phyloP scores from a whole-genome alignment of 73 alveolate genomes.

The Paramecium sexaurelia region DNA sequence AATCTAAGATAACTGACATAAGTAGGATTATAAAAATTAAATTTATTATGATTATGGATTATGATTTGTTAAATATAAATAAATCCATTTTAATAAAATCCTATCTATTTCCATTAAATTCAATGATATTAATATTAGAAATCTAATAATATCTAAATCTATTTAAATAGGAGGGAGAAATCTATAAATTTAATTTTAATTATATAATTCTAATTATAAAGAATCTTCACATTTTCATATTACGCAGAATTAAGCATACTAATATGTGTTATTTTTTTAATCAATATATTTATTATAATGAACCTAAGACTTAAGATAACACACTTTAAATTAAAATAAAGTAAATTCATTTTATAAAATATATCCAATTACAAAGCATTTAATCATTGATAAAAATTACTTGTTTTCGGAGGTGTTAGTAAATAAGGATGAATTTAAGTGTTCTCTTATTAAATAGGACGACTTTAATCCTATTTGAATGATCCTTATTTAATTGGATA shows the following conservation, averaged over 20 bases:
- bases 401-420: slow-evolving; percentile 43
- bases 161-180: too few species aligned
- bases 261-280: too few species aligned
- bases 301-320: background rate
- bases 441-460: background rate
- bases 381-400: slow-evolving; percentile 16
- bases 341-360: background rate
- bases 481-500: slow-evolving; percentile 12
- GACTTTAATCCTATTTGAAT: background rate
- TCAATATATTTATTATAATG: too few species aligned
- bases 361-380: too few species aligned
- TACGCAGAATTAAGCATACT: too few species aligned
- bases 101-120: too few species aligned
- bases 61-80: background rate
- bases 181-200: too few species aligned
- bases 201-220: too few species aligned
- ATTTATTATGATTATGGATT: background rate
- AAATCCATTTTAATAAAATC: background rate
- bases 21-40: background rate
- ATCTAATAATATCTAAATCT: too few species aligned
- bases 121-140: too few species aligned
- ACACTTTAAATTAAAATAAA: background rate
- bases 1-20: background rate
- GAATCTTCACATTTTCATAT: too few species aligned
- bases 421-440: slow-evolving; percentile 22